Evolutionary conservation across 805 yeast genomes (phyloP).

Genomic region (Suhomyces prunicola): DNA sequence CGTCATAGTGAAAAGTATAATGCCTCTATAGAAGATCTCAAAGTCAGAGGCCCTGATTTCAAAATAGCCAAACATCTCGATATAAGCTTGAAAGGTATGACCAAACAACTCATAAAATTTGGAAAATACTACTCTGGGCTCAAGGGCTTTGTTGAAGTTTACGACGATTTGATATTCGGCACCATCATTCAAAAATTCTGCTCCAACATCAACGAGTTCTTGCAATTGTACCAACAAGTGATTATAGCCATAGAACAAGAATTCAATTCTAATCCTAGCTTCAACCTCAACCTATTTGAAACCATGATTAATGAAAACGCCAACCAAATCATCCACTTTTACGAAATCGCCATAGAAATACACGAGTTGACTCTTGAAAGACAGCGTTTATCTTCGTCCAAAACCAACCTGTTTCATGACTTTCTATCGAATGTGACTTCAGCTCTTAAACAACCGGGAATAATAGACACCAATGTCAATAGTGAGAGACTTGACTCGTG

Average conservation of each 20-base stretch:
- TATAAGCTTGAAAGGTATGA: constrained; percentile 65
- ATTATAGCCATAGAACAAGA: constrained; percentile 51
- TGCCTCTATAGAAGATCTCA: constrained; percentile 36
- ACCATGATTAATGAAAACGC: constrained; percentile 25
- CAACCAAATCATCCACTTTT: constrained; percentile 48
- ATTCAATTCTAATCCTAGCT: constrained; percentile 45
- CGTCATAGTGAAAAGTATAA: constrained; percentile 63
- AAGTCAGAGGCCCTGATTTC: constrained; percentile 70
- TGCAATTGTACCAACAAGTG: constrained; percentile 24
- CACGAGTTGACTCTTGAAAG: constrained; percentile 44
- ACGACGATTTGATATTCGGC: constrained; percentile 58
- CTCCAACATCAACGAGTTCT: constrained; percentile 42
- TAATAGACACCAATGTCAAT: constrained; percentile 52
- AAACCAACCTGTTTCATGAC: constrained; percentile 23
- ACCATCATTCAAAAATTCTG: constrained; percentile 73
- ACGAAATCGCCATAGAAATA: constrained; percentile 54
- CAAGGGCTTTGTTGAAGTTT: constrained; percentile 56
- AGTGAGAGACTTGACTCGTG: constrained; percentile 48
- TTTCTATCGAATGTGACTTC: constrained; percentile 37
- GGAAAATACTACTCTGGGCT: constrained; percentile 67
- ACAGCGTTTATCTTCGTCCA: constrained; percentile 14
- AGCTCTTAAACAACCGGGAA: constrained; percentile 42
- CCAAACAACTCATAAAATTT: constrained; percentile 54
- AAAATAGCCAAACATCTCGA: constrained; percentile 70
- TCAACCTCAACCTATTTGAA: constrained; percentile 60